Evolutionary conservation across 225 moss, liverwort and hornwort species (phyloP), one percentile per base, ranked within the genome.

Genomic region (Anthoceros angustus): DNA sequence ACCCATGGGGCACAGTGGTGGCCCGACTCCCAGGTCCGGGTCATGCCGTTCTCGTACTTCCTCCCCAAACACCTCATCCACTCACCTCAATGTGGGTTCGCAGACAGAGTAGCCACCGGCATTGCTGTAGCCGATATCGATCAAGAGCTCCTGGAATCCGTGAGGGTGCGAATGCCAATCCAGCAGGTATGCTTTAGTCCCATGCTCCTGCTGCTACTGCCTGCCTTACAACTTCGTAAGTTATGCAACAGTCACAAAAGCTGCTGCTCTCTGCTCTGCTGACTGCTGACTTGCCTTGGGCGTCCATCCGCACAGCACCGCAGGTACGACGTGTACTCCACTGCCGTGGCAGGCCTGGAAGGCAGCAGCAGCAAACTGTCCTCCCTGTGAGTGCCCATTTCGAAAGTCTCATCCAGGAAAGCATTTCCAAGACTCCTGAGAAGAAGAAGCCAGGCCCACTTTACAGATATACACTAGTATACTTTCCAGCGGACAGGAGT

Each of bases 1-100:
- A 98, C 62, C 95, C 95, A 0, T 98, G 95, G 95, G 95, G 95
- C 78, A 80, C 78, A 70, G 80, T 98, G 42, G 76, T 98, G 63
- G 91, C 83, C 43, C 88, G 95, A 46, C 80, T 88, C 70, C 70
- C 83, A 72, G 94, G 90, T 90, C 72, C 16, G 62, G 62, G 40
- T 64, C 38, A 14, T 65, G 21, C 43, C 32, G 10, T 24, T 63
- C 63, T 63, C 20, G 41, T 41, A 20, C 25, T 65, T 21, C 10
- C 5, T 41, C 32, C 10, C 8, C 42, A 10, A 20, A 0, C 8
- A 16, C 12, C 39, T 38, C 11, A 10, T 41, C 42, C 65, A 20
- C 65, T 65, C 65, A 7, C 0, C 20, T 40, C 24, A 16, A 41
- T 16, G 4, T 68, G 42, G 9, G 2, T 69, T 62, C 76, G 86